Percentiles rank a stretch among this genome's conserved stretches.
These are phyloP conservation scores for Leccinum pellstonianum DNA, from an alignment of 768 basidiomycete genomes.

Conservation along the genomic window DNA sequence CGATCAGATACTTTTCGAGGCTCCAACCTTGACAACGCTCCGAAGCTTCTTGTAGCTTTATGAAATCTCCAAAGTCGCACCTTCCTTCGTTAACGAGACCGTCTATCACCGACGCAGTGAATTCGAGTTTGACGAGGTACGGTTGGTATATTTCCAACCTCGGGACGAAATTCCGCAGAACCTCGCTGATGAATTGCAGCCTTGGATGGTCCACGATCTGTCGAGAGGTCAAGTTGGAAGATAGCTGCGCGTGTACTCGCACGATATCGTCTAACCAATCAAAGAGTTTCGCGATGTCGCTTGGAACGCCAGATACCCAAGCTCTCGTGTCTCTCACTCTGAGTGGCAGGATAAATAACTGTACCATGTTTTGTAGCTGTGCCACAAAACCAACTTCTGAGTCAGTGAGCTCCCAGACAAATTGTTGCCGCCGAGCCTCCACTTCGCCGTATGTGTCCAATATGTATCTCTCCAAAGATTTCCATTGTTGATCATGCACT, in stretches of 20 bases:
- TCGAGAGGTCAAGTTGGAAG: conserved; percentile 44
- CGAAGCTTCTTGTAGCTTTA: conserved; percentile 60
- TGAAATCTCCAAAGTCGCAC: conserved; percentile 83
- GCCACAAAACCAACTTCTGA: conserved; percentile 70
- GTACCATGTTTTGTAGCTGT: conserved; percentile 61
- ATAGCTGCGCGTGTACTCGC: conserved; percentile 68
- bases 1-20: conserved; percentile 65
- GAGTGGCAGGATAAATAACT: conserved; percentile 76
- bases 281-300: conserved; percentile 66
- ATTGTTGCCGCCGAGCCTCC: conserved; percentile 63
- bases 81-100: conserved; percentile 45
- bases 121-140: conserved; percentile 73
- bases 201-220: conserved; percentile 43
- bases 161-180: conserved; percentile 58
- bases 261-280: conserved; percentile 90
- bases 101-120: conserved; percentile 53
- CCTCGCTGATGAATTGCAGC: conserved; percentile 55
- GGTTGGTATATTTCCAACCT: conserved; percentile 83
- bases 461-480: conserved; percentile 20
- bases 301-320: conserved; percentile 83
- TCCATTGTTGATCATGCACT: conserved; percentile 24
- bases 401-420: conserved; percentile 65
- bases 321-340: conserved; percentile 63
- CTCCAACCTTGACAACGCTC: conserved; percentile 59
- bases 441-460: conserved; percentile 39